Evolutionary conservation across 2,329 filamentous ascomycete genomes (phyloP).

Genomic region (Rhynchosporium graminicola): DNA sequence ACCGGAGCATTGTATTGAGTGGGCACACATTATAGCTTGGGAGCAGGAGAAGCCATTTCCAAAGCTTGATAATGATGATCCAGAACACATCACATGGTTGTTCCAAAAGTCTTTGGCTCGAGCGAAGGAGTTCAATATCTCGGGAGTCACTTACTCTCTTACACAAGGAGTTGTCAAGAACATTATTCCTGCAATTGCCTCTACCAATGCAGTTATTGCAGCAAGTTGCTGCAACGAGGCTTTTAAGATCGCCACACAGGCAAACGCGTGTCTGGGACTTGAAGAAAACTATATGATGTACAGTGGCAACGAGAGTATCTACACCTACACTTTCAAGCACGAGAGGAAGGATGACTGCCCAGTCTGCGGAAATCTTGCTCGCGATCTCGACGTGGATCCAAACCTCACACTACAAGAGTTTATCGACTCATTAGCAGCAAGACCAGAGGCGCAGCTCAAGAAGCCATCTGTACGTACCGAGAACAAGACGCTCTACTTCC

Average conservation of each 20-base stretch:
- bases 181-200: constrained; percentile 97
- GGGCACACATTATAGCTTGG: constrained; percentile 98
- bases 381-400: constrained; percentile 71
- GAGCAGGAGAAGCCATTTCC: constrained; percentile 82
- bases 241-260: constrained; percentile 84
- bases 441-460: constrained; percentile 90
- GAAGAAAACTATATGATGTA: constrained; percentile 99
- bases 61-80: constrained; percentile 89
- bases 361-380: constrained; percentile 83
- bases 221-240: constrained; percentile 96
- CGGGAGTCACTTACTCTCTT: constrained; percentile 90
- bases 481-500: constrained; percentile 87
- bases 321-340: constrained; percentile 96
- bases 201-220: constrained; percentile 95
- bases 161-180: constrained; percentile 99
- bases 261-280: constrained; percentile 76
- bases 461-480: constrained; percentile 83
- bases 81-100: constrained; percentile 96
- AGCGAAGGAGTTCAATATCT: constrained; percentile 84
- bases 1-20: constrained; percentile 97
- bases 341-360: constrained; percentile 94
- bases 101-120: constrained; percentile 81
- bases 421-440: constrained; percentile 77
- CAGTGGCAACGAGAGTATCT: constrained; percentile 90
- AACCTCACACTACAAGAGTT: constrained; percentile 78